A percentile compares a stretch with the other conserved stretches of the same genome.
These are phyloP conservation scores for Lactarius hengduanensis DNA, from an alignment of 768 basidiomycete species.

Conservation along the genomic window DNA sequence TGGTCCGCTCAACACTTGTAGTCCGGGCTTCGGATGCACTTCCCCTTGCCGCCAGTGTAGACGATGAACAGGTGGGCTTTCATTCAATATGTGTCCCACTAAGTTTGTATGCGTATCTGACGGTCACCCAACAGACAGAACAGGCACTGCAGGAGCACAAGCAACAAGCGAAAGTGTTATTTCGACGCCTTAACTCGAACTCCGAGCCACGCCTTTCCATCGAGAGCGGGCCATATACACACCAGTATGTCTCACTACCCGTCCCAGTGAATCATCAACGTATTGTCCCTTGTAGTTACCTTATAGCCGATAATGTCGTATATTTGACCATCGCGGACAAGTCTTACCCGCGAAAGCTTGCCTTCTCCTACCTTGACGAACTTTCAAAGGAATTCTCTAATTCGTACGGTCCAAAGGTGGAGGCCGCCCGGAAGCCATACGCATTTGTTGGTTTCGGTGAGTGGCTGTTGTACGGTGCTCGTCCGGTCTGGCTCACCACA, in stretches of 20 bases:
- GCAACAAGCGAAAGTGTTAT: constrained; percentile 96
- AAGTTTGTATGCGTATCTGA: constrained; percentile 7
- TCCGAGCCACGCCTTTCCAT: constrained; percentile 96
- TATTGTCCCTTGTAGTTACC: constrained; percentile 60
- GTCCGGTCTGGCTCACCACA: constrained; percentile 11
- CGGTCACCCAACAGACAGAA: constrained; percentile 64
- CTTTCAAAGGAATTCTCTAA: constrained; percentile 93
- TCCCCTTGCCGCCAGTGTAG: constrained; percentile 92
- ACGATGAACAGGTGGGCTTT: constrained; percentile 84
- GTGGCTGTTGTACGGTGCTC: constrained; percentile 34
- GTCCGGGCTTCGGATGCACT: constrained; percentile 84
- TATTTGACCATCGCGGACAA: constrained; percentile 96
- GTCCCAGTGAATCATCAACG: neutral
- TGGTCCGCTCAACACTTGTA: constrained; percentile 88
- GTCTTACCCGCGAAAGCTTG: constrained; percentile 94
- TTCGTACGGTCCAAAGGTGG: constrained; percentile 92
- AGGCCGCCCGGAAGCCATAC: constrained; percentile 92
- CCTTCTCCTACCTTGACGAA: constrained; percentile 97
- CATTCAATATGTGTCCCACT: neutral
- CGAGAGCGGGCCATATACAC: constrained; percentile 91
- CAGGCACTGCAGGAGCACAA: constrained; percentile 95
- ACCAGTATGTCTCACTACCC: constrained; percentile 67
- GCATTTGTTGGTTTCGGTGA: constrained; percentile 97
- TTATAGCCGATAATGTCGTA: constrained; percentile 90
- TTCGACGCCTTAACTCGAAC: constrained; percentile 90